Evolutionary conservation across 768 basidiomycete genomes (phyloP), one percentile per base, ranked within the genome.

Genomic region (Tulasnella sp.): DNA sequence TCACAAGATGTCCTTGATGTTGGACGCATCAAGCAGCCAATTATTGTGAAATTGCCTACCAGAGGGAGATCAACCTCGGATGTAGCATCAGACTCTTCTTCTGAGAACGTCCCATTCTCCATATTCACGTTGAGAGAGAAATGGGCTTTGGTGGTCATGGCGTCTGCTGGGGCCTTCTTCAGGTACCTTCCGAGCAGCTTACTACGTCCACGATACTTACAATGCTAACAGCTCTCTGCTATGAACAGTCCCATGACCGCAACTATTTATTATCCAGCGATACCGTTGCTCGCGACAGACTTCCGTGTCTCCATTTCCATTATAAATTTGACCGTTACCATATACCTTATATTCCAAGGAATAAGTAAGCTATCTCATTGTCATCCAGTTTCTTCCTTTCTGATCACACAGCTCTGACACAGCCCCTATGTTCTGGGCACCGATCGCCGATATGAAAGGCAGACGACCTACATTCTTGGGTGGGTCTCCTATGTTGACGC

Each of bases 211-310:
- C 11, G 17, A 17, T 39, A 17, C 11, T 39, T 39, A 11, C 36
- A 39, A 39, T 39, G 36, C 11, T n/a, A 11, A 11, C 11, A 39
- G 11, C 36, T 11, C n/a, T n/a, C n/a, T n/a, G 36, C 11, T 43
- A 19, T 43, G 17, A 6, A 56, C 58, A 54, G 50, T 14, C 66
- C 68, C 15, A 64, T 69, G 0, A 63, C 65, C 0, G 61, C 65
- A 9, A 67, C 64, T 39, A 69, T 69, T 51, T 69, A 66, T 57
- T 66, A 66, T 8, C 69, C 69, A 2, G 67, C 64, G 19, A 65
- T 70, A 4, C 69, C 69, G 0, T 54, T 64, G 2, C 42, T 70
- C 6, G 62, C 66, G 4, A 34, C 40, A 8, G 66, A 63, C 5
- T 69, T 70, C 52, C 39, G 58, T 31, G 57, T 60, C 12, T 61